These are phyloP conservation scores for Sporothrix pallida DNA, from an alignment of 2,329 filamentous ascomycete genomes.

Conservation along the genomic window DNA sequence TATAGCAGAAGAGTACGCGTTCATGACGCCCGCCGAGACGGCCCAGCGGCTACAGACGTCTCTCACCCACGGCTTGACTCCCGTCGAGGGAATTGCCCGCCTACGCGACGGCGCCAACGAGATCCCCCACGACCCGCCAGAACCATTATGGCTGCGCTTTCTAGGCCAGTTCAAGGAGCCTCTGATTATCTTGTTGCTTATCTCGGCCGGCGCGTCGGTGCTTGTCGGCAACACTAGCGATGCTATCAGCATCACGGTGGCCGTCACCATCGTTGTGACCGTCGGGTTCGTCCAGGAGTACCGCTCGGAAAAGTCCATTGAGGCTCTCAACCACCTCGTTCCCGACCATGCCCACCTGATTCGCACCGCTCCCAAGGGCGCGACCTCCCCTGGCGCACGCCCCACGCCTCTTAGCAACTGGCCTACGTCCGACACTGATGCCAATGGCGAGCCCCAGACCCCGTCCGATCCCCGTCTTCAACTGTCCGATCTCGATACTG, in stretches of 20 bases:
- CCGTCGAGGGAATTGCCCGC: slow-evolving; percentile 79
- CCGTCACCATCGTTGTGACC: slow-evolving; percentile 94
- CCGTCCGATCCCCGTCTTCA: background rate
- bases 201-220: slow-evolving; percentile 85
- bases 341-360: slow-evolving; percentile 97
- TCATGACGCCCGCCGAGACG: slow-evolving; percentile 77
- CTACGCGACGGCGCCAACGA: slow-evolving; percentile 88
- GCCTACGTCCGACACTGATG: slow-evolving; percentile 49
- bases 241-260: slow-evolving; percentile 91
- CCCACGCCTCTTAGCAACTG: slow-evolving; percentile 51
- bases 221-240: slow-evolving; percentile 94
- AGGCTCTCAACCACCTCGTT: slow-evolving; percentile 90
- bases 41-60: slow-evolving; percentile 81
- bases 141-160: slow-evolving; percentile 94
- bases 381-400: slow-evolving; percentile 40
- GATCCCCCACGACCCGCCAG: slow-evolving; percentile 89
- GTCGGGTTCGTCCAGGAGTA: slow-evolving; percentile 98
- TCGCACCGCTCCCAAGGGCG: slow-evolving; percentile 57
- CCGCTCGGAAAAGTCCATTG: slow-evolving; percentile 93
- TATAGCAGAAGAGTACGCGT: slow-evolving; percentile 65
- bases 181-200: slow-evolving; percentile 87
- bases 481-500: slow-evolving; percentile 11
- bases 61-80: slow-evolving; percentile 78
- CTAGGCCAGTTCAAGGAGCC: slow-evolving; percentile 97
- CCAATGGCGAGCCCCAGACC: slow-evolving; percentile 39